Evolutionary conservation across 371 early-diverging fungal genomes (phyloP).

Genomic region (Nematocida sp.): DNA sequence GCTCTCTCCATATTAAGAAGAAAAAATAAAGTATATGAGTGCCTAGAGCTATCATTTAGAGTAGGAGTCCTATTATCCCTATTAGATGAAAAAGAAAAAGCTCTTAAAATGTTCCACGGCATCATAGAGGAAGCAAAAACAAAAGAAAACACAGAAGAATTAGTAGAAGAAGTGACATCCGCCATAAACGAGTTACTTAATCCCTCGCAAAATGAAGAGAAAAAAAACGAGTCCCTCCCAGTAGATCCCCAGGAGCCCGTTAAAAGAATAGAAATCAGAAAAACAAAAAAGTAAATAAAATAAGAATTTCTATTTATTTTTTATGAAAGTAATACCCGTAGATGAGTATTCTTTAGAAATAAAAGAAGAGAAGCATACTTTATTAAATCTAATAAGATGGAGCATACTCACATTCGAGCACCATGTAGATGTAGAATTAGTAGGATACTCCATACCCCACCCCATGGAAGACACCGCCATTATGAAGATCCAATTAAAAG

Average conservation of each 20-base stretch:
- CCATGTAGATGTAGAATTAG: constrained; percentile 75
- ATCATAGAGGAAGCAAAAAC: background rate
- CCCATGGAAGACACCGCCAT: constrained; percentile 87
- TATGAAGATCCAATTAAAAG: constrained; percentile 75
- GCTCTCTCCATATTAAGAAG: constrained; percentile 12
- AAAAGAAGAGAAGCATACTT: constrained; percentile 39
- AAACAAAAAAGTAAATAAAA: background rate
- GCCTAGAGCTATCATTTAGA: constrained; percentile 14
- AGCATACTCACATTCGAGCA: constrained; percentile 20
- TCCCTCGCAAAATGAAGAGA: constrained; percentile 24
- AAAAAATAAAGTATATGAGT: no score
- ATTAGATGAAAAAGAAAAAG: constrained; percentile 25
- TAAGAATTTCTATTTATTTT: background rate
- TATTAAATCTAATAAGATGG: constrained; percentile 47
- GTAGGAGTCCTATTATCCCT: constrained; percentile 12
- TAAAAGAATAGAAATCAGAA: background rate
- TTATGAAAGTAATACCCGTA: constrained; percentile 26
- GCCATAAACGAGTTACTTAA: constrained; percentile 9
- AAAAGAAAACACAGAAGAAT: constrained; percentile 13
- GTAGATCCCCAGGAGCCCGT: background rate
- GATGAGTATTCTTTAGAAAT: constrained; percentile 47
- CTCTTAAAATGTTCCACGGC: constrained; percentile 3
- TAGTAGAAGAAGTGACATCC: constrained; percentile 16
- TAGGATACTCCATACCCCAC: constrained; percentile 97
- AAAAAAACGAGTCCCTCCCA: background rate